Base-by-base conservation (phyloP, 768 basidiomycete species). In the Chalciporus pseudorubinellus region DNA sequence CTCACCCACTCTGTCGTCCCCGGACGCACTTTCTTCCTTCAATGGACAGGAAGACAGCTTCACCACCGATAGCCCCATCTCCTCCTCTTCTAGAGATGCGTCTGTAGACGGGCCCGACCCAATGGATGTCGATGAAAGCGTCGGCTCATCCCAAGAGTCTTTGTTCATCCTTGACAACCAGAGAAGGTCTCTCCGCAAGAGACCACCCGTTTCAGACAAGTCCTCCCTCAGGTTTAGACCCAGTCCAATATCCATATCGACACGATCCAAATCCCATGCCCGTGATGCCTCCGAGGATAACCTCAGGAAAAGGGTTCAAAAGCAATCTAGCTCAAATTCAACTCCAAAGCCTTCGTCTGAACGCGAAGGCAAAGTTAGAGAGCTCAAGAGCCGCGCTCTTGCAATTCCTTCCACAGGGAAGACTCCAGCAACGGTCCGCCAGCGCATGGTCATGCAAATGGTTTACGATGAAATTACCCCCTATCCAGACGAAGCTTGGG, bases 401-500 rank as follows among this genome's bases (percentile, higher is more conserved):
- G 52, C 61, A 14, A 71, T 69, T 46, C 69, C 65, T 33, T 69
- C 68, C 45, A 69, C 68, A 7, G 68, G 68, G 44, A 69, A 69
- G 61, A 71, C 82, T 9, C 82, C 82, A 46, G 82, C 54, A 75
- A 82, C 64, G 68, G 74, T 59, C 53, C 77, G 76, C 45, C 83
- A 84, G 59, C 74, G 81, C 34, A 71, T 74, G 60, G 75, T 85
- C 50, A 77, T 84, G 55, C 76, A 77, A 55, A 83, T 83, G 76
- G 79, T 84, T 20, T 84, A 80, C 62, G 76, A 82, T 53, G 77
- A 83, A 61, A 82, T 84, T 58, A 83, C 83, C 51, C 79, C 80
- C 72, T 83, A 82, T 71, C 83, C 83, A 46, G 73, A 74, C 50
- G 80, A 83, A 62, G 72, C 78, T 10, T 85, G 83, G 83, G 76